Conservation (phyloP, 2,329 filamentous ascomycete species). For the Exophiala sp. region DNA sequence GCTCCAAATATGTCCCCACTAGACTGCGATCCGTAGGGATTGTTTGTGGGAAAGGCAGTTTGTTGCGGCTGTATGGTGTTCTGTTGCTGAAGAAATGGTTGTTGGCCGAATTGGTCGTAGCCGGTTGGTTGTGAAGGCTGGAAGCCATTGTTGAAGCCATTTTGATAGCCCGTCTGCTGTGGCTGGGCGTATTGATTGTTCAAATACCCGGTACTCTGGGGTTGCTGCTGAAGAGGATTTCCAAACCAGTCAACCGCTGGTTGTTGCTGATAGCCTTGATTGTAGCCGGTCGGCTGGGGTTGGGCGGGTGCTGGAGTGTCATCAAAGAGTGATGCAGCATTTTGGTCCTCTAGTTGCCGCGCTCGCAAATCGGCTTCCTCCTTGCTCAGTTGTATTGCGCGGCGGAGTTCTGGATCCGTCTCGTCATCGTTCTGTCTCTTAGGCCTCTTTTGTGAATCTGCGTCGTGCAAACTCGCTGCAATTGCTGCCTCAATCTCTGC, state of each 20-base stretch:
- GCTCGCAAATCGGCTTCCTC: conserved; percentile 84
- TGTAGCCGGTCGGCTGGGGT: conserved; percentile 81
- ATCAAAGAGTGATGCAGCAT: conserved; percentile 84
- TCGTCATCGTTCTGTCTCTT: conserved; percentile 53
- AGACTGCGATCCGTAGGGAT: conserved; percentile 57
- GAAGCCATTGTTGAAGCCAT: conserved; percentile 68
- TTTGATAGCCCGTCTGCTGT: conserved; percentile 63
- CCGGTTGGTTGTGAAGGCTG: conserved; percentile 57
- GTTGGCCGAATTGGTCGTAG: conserved; percentile 40
- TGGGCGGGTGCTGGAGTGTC: conserved; percentile 65
- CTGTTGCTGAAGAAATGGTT: conserved; percentile 48
- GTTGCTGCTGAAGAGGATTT: conserved; percentile 79
- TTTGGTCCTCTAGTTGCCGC: conserved; percentile 80
- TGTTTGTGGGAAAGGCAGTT: conserved; percentile 55
- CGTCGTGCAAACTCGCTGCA: too few species aligned
- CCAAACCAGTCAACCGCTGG: conserved; percentile 95
- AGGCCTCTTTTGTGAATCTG: too few species aligned
- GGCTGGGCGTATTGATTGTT: conserved; percentile 67
- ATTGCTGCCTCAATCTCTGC: conserved; percentile 64
- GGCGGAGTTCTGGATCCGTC: conserved; percentile 85
- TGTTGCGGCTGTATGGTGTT: conserved; percentile 56
- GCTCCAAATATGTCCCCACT: conserved; percentile 34
- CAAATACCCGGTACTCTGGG: conserved; percentile 65
- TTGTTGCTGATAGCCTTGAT: conserved; percentile 97
- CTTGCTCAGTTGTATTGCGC: conserved; percentile 91